Evolutionary conservation across 176 grass and related monocot genomes (phyloP).

Genomic region (sorghum (Sorghum bicolor)): DNA sequence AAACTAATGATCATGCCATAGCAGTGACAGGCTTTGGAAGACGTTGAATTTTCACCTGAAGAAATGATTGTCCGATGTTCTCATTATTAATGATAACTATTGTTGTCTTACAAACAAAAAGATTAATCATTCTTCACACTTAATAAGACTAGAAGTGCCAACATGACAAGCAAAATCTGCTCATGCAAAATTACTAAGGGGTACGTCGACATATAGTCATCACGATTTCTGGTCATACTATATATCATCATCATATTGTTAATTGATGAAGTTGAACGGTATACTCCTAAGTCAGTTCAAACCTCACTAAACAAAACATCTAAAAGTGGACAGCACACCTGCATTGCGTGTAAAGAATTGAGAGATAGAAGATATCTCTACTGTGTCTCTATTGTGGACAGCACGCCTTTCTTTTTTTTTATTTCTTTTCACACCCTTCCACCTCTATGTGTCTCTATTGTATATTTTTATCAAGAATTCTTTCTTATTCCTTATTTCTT

Average conservation of each 20-base stretch:
- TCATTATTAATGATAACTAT: not conserved
- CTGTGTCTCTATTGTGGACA: no score
- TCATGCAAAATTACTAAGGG: not conserved
- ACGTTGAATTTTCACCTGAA: slow-evolving; percentile 84
- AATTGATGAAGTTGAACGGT: not conserved
- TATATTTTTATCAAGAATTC: no score
- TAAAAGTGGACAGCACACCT: not conserved
- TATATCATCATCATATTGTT: not conserved
- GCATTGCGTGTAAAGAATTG: not conserved
- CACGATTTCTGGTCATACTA: not conserved
- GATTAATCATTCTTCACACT: not conserved
- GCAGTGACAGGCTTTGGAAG: slow-evolving; percentile 92
- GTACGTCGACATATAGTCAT: not conserved
- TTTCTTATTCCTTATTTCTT: no score
- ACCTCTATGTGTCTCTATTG: no score
- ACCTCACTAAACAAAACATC: not conserved
- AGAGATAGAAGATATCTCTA: not conserved
- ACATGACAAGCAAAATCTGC: not conserved
- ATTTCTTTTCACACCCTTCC: no score
- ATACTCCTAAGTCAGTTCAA: not conserved
- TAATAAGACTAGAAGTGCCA: not conserved
- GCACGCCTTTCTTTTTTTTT: no score
- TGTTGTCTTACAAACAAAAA: not conserved
- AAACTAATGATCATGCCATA: slow-evolving; percentile 49
- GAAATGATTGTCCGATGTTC: not conserved